phyloP scores from a whole-genome alignment of 768 basidiomycete species.

The Russula griseocarnosa region DNA sequence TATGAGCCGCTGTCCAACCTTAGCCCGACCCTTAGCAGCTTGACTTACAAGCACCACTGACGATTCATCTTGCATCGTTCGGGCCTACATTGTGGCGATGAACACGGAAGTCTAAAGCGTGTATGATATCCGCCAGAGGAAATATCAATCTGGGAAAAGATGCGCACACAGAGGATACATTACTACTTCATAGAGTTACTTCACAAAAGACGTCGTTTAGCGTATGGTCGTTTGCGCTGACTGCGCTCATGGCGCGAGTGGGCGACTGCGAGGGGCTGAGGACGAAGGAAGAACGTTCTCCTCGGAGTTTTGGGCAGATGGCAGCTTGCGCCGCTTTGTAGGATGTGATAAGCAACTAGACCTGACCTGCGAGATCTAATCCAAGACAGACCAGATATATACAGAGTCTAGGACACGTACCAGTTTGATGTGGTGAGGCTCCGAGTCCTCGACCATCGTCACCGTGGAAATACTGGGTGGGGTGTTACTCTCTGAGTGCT shows the following conservation, averaged over 20 bases:
- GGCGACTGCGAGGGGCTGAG: constrained; percentile 75
- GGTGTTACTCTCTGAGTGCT: background rate
- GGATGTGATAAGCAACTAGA: constrained; percentile 83
- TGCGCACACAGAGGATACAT: constrained; percentile 17
- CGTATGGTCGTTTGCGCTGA: constrained; percentile 53
- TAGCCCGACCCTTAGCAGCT: too few relatives aligned
- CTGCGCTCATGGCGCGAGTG: constrained; percentile 60
- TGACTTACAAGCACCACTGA: too few relatives aligned
- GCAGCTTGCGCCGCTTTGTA: constrained; percentile 85
- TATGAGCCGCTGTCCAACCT: too few relatives aligned
- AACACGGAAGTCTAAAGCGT: too few relatives aligned
- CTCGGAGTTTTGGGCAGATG: constrained; percentile 91
- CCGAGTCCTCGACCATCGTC: constrained; percentile 91
- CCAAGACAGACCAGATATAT: background rate
- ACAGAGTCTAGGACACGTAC: constrained; percentile 41
- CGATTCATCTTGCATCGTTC: too few relatives aligned
- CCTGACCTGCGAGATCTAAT: constrained; percentile 58
- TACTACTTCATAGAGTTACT: background rate
- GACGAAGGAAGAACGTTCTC: constrained; percentile 50
- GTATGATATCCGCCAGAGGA: background rate
- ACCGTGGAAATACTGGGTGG: constrained; percentile 82
- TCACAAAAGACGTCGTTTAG: constrained; percentile 63
- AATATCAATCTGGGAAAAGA: background rate
- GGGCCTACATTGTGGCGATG: background rate
- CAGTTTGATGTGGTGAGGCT: constrained; percentile 99